These are phyloP conservation scores for Peniophora sp. DNA, from an alignment of 1,284 basidiomycete species.

Conservation along the genomic window DNA sequence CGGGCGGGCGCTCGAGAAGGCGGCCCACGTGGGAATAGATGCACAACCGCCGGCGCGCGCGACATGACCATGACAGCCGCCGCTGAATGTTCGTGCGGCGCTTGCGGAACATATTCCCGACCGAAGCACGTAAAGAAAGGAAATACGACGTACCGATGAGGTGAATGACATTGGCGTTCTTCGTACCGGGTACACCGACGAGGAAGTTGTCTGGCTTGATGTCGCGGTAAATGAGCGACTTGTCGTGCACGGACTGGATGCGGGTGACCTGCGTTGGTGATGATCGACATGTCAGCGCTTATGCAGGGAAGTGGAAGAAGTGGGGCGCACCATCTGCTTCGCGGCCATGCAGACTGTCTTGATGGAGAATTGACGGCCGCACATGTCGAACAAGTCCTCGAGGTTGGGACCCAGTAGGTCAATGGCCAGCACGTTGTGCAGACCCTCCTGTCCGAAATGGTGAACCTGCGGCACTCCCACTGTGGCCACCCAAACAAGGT, in stretches of 20 bases:
- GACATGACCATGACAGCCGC: too few species aligned
- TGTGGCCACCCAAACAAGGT: slow-evolving; percentile 22
- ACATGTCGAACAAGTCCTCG: slow-evolving; percentile 98
- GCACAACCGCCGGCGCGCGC: too few species aligned
- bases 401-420: slow-evolving; percentile 94
- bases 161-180: slow-evolving; percentile 85
- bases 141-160: slow-evolving; percentile 60
- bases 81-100: too few species aligned
- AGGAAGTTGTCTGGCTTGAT: slow-evolving; percentile 99
- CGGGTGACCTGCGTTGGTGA: slow-evolving; percentile 70
- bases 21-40: too few species aligned
- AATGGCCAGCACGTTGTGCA: slow-evolving; percentile 96
- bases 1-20: too few species aligned
- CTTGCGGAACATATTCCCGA: too few species aligned
- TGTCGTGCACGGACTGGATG: slow-evolving; percentile 96
- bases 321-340: slow-evolving; percentile 86
- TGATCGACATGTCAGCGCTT: not conserved
- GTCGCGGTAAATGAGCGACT: slow-evolving; percentile 97
- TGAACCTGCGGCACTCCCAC: slow-evolving; percentile 96
- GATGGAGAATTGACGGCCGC: slow-evolving; percentile 91
- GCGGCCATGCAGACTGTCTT: slow-evolving; percentile 99
- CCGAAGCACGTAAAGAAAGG: not conserved
- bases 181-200: slow-evolving; percentile 90
- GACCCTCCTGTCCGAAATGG: slow-evolving; percentile 96
- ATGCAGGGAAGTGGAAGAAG: not conserved